Percentiles rank a stretch among this genome's conserved stretches.
Evolutionary conservation across 495 filamentous ascomycete species (phyloP).

Genomic region (Lepraria neglecta): DNA sequence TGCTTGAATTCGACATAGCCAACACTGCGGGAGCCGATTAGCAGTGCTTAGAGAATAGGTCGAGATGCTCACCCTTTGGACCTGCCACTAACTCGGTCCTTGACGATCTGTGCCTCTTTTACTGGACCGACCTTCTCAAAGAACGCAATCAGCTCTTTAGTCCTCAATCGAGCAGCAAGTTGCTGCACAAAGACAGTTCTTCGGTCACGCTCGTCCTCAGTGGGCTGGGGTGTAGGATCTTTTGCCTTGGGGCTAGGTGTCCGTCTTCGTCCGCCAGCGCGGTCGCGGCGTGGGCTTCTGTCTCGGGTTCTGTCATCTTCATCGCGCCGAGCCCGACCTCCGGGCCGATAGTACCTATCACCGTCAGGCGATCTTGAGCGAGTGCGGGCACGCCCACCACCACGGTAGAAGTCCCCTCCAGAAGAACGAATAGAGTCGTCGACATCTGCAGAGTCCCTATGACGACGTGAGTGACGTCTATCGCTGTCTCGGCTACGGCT

Average conservation of each 20-base stretch:
- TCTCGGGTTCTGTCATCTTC: constrained; percentile 44
- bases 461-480: constrained; percentile 69
- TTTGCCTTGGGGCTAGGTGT: constrained; percentile 47
- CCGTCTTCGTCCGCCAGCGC: constrained; percentile 49
- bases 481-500: constrained; percentile 77
- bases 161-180: constrained; percentile 83
- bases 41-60: constrained; percentile 23
- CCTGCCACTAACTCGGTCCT: constrained; percentile 90
- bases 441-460: constrained; percentile 59
- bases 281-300: constrained; percentile 46
- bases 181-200: constrained; percentile 98
- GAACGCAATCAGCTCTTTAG: constrained; percentile 87
- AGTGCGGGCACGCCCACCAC: constrained; percentile 60
- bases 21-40: constrained; percentile 57
- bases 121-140: constrained; percentile 96
- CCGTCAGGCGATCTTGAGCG: constrained; percentile 69
- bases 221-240: constrained; percentile 58
- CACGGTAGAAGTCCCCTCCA: constrained; percentile 71
- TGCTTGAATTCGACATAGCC: constrained; percentile 99
- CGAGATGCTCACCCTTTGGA: constrained; percentile 77
- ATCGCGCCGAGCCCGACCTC: constrained; percentile 47
- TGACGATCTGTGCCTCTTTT: constrained; percentile 98
- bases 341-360: constrained; percentile 73
- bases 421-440: constrained; percentile 54
- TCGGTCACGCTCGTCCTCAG: constrained; percentile 92